Base-by-base conservation (phyloP, 1,284 basidiomycete species). In the Ceratorhiza oryzae-sativae region DNA sequence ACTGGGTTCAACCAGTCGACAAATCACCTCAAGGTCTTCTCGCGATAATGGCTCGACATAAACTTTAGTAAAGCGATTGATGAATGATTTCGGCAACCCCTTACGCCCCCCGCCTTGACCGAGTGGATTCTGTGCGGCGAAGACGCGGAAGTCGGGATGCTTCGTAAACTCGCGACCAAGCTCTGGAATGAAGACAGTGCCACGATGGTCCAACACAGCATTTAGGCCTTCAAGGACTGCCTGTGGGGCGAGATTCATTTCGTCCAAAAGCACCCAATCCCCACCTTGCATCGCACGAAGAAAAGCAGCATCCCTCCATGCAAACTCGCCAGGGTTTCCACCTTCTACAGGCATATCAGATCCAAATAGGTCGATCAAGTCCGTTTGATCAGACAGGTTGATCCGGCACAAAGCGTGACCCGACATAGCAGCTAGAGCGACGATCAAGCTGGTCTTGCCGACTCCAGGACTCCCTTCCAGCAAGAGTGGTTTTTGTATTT, bases 361-460 rank as follows among this genome's bases (percentile, higher is more conserved):
- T 15, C 97, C 97, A 77, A 99, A 98, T 3, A 99, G 86, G 78
- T 99, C 97, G 68, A 95, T 90, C 18, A 99, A 86, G 80, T 99
- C 97, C 0, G 97, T 99, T 81, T 99, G 97, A 78, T 99, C 97
- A 4, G 98, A 99, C 42, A 99, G 82, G 81, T 99, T 99, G 86
- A 99, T 97, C n/a, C 98, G 90, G 78, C 90, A 94, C 15, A 99
- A 85, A 34, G 86, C 81, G 77, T 95, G 88, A 13, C 94, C 93
- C 23, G 91, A 85, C 8, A 92, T 83, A 73, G 89, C 89, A 20
- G 96, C 95, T 1, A 99, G 84, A 3, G 97, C 96, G 15, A 90
- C 86, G 71, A 99, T 85, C 3, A 99, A 85, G 79, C 94, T 97
- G 0, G 98, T 99, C 83, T 99, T 99, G 4, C 98, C 97, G n/a